These are phyloP conservation scores for Dysphania ambrosioides DNA, from an alignment of 148 eudicot genomes.

Conservation along the genomic window DNA sequence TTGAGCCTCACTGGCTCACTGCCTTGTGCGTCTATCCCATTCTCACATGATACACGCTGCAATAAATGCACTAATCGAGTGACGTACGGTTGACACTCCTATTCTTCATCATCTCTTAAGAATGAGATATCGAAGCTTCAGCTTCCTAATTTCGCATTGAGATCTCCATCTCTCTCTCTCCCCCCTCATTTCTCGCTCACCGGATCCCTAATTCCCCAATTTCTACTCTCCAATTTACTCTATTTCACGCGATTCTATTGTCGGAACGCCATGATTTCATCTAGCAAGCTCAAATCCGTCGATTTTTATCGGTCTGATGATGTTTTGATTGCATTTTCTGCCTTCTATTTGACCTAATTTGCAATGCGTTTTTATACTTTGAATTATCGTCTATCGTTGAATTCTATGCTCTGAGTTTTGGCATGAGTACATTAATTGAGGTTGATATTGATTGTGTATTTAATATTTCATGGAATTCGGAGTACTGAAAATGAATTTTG, in stretches of 20 bases:
- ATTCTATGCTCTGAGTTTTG: background rate
- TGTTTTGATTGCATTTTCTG: background rate
- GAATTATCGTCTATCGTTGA: background rate
- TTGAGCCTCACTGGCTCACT: too few species aligned
- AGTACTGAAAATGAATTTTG: background rate
- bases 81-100: too few species aligned
- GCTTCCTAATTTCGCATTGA: background rate
- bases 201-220: slow-evolving; percentile 1
- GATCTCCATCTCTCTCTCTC: slow-evolving; percentile 13
- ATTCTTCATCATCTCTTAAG: background rate
- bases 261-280: slow-evolving; percentile 45
- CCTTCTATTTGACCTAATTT: background rate
- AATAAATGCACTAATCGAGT: too few species aligned
- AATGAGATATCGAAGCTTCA: background rate
- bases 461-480: background rate
- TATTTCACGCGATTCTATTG: background rate
- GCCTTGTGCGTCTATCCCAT: too few species aligned
- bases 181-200: background rate
- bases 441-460: background rate
- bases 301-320: slow-evolving; percentile 73
- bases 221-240: background rate
- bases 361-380: background rate
- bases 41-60: background rate
- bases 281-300: slow-evolving; percentile 79
- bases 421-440: background rate